Evolutionary conservation across 345 rosid genomes (phyloP), one percentile per base, ranked within the genome.

Genomic region (Lumnitzera racemosa): DNA sequence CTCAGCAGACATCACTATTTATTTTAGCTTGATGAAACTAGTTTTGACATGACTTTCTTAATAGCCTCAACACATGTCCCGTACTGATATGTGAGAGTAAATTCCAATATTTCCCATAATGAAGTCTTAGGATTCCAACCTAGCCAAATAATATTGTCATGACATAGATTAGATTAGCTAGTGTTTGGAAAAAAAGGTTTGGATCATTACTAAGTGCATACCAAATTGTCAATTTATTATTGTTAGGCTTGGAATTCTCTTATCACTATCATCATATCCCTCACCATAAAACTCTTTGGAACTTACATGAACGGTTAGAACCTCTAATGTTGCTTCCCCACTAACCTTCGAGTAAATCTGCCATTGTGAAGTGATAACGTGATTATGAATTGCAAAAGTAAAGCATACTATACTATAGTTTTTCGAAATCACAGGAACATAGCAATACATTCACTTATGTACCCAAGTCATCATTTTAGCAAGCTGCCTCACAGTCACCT

Each of bases 81-180:
- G 83, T 89, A 96, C 71, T 92, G 97, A 53, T 92, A 87, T 1
- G 96, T 84, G 61, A 92, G 96, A 62, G 97, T 92, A 29, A 96
- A 89, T 63, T 92, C 97, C 0, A 92, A 96, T 74, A 92, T 75
- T 66, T 92, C 96, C 96, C 94, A 92, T 4, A 92, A 78, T 0
- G 97, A 89, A 58, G 97, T 92, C 85, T 87, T 89, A 2, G 98
- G 98, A 71, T 89, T 70, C 98, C 97, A 92, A 61, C 98, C 98
- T 85, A 7, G 29, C 13, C 57, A 23, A 4, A 24, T 2, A 60
- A 4, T 9, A 20, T 49, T 47, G 31, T 11, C 57, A 23, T 31
- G 9, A 54, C 29, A 16, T n/a, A 53, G 25, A 20, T 53, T 20
- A 53, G 31, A 10, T 4, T 54, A 17, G 48, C 10, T 57, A n/a